A percentile compares a stretch with the other conserved stretches of the same genome.
phyloP scores from a whole-genome alignment of 306 rosid species.

The Cucurbita moschata region DNA sequence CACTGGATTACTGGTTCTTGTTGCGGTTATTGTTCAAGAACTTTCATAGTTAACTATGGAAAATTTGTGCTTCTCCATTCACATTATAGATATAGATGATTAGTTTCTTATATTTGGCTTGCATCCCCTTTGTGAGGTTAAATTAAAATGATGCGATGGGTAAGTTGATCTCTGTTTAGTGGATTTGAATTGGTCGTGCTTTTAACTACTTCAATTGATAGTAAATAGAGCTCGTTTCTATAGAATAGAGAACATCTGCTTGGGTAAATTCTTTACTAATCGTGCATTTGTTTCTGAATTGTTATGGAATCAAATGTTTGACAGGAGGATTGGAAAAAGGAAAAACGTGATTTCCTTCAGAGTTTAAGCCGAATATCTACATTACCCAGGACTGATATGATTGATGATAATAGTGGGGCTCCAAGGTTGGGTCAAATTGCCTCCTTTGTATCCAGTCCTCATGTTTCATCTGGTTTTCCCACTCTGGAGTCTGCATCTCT shows the following conservation, averaged over 20 bases:
- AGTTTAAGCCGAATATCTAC: constrained; percentile 81
- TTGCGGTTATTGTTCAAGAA: background rate
- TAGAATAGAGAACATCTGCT: background rate
- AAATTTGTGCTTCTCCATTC: background rate
- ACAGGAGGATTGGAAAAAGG: constrained; percentile 99
- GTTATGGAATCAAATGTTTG: constrained; percentile 18
- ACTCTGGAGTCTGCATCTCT: constrained; percentile 42
- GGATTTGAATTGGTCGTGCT: background rate
- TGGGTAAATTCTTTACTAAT: background rate
- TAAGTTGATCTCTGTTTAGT: background rate
- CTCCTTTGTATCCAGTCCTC: constrained; percentile 40
- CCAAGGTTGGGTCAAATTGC: constrained; percentile 41
- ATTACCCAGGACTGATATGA: constrained; percentile 69
- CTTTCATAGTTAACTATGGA: background rate
- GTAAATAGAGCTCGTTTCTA: background rate
- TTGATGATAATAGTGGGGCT: constrained; percentile 28
- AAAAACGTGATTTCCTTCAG: constrained; percentile 89
- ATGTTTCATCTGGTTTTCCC: constrained; percentile 32
- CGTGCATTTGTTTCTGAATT: constrained; percentile 12
- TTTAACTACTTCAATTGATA: background rate
- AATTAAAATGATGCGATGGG: background rate
- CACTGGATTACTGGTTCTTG: background rate
- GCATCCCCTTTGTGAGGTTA: background rate
- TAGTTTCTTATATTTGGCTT: background rate
- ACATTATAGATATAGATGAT: background rate